Evolutionary conservation across 2,329 filamentous ascomycete genomes (phyloP).

Genomic region (Teratosphaeria nubilosa): DNA sequence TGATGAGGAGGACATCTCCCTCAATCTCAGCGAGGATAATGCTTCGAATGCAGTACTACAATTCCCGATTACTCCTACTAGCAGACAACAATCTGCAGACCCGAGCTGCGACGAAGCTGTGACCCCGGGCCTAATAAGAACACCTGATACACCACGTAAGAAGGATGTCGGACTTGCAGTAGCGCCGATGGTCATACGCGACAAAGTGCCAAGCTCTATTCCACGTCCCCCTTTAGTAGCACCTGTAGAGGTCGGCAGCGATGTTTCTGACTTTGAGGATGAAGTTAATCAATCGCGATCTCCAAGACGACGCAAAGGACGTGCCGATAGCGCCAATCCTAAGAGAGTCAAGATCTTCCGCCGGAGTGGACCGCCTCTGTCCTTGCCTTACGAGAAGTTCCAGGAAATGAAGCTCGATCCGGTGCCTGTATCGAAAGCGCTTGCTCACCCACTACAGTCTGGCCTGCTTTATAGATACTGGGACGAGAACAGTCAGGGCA

Average conservation of each 20-base stretch:
- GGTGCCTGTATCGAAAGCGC: background rate
- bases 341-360: background rate
- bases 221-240: no score
- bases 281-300: background rate
- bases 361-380: background rate
- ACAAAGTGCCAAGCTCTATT: no score
- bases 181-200: no score
- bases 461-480: slow-evolving; percentile 3
- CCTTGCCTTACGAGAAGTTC: background rate
- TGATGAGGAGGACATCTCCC: background rate
- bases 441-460: background rate
- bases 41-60: background rate
- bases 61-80: background rate
- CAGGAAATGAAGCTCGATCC: background rate
- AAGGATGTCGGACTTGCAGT: no score
- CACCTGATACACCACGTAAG: background rate
- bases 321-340: background rate
- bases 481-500: slow-evolving; percentile 1
- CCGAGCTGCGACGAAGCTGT: no score
- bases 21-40: no score
- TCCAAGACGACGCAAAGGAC: background rate
- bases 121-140: background rate
- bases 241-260: background rate
- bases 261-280: background rate
- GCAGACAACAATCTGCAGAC: background rate